Evolutionary conservation across 371 early-diverging fungal genomes (phyloP).

Genomic region (Rhizopus sp.): DNA sequence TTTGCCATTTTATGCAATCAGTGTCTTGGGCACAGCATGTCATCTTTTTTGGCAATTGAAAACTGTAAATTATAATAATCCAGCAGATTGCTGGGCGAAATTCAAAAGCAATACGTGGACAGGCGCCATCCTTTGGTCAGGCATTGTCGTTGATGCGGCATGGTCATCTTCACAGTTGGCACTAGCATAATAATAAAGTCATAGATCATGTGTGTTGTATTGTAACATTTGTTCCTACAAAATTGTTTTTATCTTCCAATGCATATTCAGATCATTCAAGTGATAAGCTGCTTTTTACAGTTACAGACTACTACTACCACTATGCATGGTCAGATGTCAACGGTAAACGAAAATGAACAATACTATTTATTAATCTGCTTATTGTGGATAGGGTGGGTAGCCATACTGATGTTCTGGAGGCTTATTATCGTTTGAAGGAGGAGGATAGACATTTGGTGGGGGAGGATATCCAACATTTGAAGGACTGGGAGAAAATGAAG

Average conservation of each 20-base stretch:
- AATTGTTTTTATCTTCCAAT: too few species aligned
- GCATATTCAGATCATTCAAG: too few species aligned
- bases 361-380: background rate
- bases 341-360: too few species aligned
- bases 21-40: slow-evolving; percentile 73
- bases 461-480: slow-evolving; percentile 17
- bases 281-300: too few species aligned
- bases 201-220: too few species aligned
- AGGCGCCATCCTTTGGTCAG: slow-evolving; percentile 76
- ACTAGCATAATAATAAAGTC: too few species aligned
- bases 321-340: too few species aligned
- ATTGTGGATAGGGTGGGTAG: slow-evolving; percentile 25
- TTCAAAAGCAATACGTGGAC: slow-evolving; percentile 80
- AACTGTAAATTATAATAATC: slow-evolving; percentile 69
- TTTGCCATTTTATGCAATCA: slow-evolving; percentile 67
- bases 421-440: slow-evolving; percentile 9
- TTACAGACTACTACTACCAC: too few species aligned
- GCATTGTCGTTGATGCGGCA: slow-evolving; percentile 63
- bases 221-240: too few species aligned
- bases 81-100: slow-evolving; percentile 69
- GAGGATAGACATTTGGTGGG: slow-evolving; percentile 2
- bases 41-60: slow-evolving; percentile 85
- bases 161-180: slow-evolving; percentile 4
- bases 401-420: slow-evolving; percentile 19
- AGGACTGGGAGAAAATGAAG: background rate